These are phyloP conservation scores for Eucalyptus curtisii DNA, from an alignment of 345 rosid species.

Conservation along the genomic window DNA sequence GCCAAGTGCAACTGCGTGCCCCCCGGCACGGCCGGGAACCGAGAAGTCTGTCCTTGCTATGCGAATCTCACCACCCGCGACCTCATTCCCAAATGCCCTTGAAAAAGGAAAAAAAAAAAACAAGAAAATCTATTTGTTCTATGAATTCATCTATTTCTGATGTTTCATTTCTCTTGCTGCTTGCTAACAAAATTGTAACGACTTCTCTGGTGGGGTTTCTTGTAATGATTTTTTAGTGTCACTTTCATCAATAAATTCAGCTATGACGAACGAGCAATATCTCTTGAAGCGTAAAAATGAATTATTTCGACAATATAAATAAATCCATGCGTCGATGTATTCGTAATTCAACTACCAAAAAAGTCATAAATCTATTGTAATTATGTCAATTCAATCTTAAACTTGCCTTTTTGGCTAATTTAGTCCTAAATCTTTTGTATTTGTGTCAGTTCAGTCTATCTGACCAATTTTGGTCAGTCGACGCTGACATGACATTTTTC, in stretches of 20 bases:
- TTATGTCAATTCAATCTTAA: rapidly evolving
- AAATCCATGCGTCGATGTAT: not conserved
- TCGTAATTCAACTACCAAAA: not conserved
- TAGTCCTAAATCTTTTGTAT: rapidly evolving
- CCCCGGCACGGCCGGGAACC: constrained; percentile 8
- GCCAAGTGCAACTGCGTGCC: constrained; percentile 3
- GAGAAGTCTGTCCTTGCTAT: constrained; percentile 1
- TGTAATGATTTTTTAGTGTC: not conserved
- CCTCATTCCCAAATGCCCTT: constrained; percentile 1
- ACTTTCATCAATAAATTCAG: not conserved
- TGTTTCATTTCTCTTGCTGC: not conserved
- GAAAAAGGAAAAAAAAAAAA: not conserved
- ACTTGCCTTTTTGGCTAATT: rapidly evolving
- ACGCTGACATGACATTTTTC: rapidly evolving
- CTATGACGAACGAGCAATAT: not conserved
- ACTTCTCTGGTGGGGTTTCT: not conserved
- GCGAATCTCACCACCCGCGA: not conserved
- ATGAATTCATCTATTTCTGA: not conserved
- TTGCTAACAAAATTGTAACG: not conserved
- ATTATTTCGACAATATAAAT: not conserved
- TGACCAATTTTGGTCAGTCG: rapidly evolving
- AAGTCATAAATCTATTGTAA: rapidly evolving
- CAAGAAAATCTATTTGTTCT: rapidly evolving
- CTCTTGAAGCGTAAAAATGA: not conserved
- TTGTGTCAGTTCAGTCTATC: rapidly evolving